Conservation (phyloP, 2,329 filamentous ascomycete species). For the Aspergillus viridinutans region DNA sequence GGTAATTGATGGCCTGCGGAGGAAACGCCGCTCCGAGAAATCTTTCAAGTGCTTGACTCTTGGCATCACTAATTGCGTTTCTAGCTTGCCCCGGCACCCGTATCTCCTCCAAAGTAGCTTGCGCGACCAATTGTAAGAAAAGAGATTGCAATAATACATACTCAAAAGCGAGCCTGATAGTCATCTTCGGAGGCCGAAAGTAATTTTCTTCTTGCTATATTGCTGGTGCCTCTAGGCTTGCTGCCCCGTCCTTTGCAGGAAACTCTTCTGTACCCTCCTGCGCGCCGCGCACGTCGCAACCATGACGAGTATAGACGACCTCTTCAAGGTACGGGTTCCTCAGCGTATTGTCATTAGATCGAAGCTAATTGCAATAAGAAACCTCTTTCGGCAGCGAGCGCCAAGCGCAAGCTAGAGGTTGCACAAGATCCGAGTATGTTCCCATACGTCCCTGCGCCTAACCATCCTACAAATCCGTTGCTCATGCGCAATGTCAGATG, state of each 20-base stretch:
- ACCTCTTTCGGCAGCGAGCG: slow-evolving; percentile 42
- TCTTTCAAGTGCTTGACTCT: slow-evolving; percentile 25
- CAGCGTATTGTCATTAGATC: not conserved
- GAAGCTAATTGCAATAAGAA: slow-evolving; percentile 37
- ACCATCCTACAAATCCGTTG: slow-evolving; percentile 1
- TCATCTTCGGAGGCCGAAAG: not conserved
- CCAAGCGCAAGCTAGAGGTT: slow-evolving; percentile 58
- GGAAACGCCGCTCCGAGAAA: slow-evolving; percentile 24
- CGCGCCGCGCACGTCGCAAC: slow-evolving; percentile 14
- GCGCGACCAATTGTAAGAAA: not conserved
- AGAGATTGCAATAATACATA: not conserved
- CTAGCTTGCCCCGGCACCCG: slow-evolving; percentile 27
- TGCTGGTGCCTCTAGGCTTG: not conserved
- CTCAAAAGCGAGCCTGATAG: not conserved
- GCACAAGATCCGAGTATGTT: slow-evolving; percentile 48
- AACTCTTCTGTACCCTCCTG: not conserved
- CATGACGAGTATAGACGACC: slow-evolving; percentile 60
- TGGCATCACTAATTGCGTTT: slow-evolving; percentile 28
- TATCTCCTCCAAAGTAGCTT: slow-evolving; percentile 19
- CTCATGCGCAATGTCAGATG: slow-evolving; percentile 34
- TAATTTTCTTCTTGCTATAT: not conserved
- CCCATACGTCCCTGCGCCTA: not conserved
- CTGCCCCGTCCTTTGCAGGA: slow-evolving; percentile 2
- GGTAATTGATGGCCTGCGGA: slow-evolving; percentile 3
- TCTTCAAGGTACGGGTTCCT: slow-evolving; percentile 49